phyloP scores from a whole-genome alignment of 2,329 filamentous ascomycete species.

The Aspergillus glaucus region DNA sequence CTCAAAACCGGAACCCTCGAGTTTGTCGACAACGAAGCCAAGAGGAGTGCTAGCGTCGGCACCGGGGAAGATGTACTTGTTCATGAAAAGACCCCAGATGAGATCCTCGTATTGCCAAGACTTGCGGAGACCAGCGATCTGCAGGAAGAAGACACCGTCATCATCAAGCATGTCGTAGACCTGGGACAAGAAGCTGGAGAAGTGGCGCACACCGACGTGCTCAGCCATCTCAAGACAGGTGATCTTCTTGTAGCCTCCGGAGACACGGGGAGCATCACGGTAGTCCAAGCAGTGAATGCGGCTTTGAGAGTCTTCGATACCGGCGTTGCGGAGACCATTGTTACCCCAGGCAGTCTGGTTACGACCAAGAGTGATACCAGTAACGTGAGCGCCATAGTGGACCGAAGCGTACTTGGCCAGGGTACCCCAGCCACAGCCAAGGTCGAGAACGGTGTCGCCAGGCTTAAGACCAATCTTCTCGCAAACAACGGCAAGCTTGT shows the following conservation, averaged over 20 bases:
- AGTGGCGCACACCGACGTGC: conserved; percentile 92
- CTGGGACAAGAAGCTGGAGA: conserved; percentile 73
- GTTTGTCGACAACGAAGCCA: conserved; percentile 74
- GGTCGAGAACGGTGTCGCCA: conserved; percentile 80
- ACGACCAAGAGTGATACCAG: conserved; percentile 86
- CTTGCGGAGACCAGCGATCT: conserved; percentile 90
- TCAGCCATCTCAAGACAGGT: conserved; percentile 98
- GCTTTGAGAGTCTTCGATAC: conserved; percentile 80
- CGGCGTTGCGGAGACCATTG: conserved; percentile 72
- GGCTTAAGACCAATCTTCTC: conserved; percentile 85
- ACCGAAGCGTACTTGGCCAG: conserved; percentile 86
- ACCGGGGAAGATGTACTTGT: conserved; percentile 98
- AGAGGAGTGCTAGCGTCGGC: conserved; percentile 93
- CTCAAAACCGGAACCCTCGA: conserved; percentile 84
- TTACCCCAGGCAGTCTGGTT: conserved; percentile 99
- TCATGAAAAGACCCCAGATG: conserved; percentile 98
- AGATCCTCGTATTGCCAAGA: conserved; percentile 97
- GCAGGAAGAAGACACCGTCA: conserved; percentile 91
- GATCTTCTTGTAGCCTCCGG: conserved; percentile 84
- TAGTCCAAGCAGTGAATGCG: conserved; percentile 95
- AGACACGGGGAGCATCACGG: conserved; percentile 78
- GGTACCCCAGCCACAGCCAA: conserved; percentile 97
- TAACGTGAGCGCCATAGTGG: conserved; percentile 80
- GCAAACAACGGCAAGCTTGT: conserved; percentile 91
- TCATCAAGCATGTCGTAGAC: conserved; percentile 94